These are phyloP conservation scores for Panicum miliaceum DNA, from an alignment of 176 grass and related monocot genomes.

Conservation along the genomic window DNA sequence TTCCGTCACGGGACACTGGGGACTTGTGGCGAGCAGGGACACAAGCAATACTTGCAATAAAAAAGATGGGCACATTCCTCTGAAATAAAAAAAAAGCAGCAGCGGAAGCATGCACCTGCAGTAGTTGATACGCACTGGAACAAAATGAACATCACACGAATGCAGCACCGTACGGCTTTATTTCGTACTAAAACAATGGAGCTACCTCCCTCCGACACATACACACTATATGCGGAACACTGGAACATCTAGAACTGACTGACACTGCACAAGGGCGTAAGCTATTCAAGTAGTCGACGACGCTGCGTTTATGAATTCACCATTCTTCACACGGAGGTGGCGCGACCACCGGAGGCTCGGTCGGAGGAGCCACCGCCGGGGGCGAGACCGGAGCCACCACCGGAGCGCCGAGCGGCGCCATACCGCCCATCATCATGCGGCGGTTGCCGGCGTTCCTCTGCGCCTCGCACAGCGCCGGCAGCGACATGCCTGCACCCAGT, in stretches of 20 bases:
- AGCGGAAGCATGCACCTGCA: no score
- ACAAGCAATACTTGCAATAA: no score
- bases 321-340: not conserved
- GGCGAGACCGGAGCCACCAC: not conserved
- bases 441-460: not conserved
- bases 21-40: no score
- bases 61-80: no score
- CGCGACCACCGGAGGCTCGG: not conserved
- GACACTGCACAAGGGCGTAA: not conserved
- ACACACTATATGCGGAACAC: not conserved
- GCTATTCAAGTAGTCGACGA: not conserved
- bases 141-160: not conserved
- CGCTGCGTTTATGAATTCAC: not conserved
- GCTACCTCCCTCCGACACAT: no score
- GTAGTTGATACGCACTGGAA: not conserved
- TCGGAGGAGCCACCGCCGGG: not conserved
- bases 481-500: not conserved
- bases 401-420: conserved; percentile 20
- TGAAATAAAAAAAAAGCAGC: no score
- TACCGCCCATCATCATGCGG: conserved; percentile 44
- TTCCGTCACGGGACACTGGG: no score
- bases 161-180: not conserved
- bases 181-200: not conserved
- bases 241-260: not conserved
- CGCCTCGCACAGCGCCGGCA: conserved; percentile 32